Evolutionary conservation across 805 yeast genomes (phyloP), one percentile per base, ranked within the genome.

Genomic region (Ascoidea tarda): DNA sequence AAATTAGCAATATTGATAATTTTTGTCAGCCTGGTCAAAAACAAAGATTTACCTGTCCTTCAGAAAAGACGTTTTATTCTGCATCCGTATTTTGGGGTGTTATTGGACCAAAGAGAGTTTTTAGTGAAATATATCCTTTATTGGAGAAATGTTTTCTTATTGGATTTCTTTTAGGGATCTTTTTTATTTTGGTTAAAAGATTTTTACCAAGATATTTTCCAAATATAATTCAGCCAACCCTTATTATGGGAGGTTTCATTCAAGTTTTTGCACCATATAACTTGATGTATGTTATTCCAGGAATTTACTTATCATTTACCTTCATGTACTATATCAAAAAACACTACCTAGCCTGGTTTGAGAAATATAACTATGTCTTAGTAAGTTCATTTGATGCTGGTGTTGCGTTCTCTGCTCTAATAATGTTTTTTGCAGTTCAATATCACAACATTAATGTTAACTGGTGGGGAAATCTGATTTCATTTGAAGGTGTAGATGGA

Each of bases 381-480:
- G 69, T 81, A 31, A 75, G 82, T 51, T 84, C 78, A 1, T 65
- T 81, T 32, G 66, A 74, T 6, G 78, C 84, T 0, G 87, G 85
- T n/a, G 75, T 79, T 16, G 86, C 85, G 1, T 72, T 81, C 56
- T 69, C 81, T 54, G 79, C 78, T 0, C 66, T 79, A 48, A 65
- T 82, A 5, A 55, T 66, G 14, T 82, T 82, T 66, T 78, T 79
- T 59, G 65, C 76, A 1, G 72, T 73, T 4, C 67, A 69, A 54
- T 78, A 71, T 59, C 70, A 76, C 49, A 66, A 69, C 2, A 68
- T 66, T 32, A 55, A 61, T 4, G 51, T 81, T 12, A 55, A 65
- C 46, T 82, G 88, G 88, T 82, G 88, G 88, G 88, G 88, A 1
- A 80, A 79, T 53, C 63, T 71, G 56, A 66, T 71, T 10, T 46